Evolutionary conservation across 495 filamentous ascomycete genomes (phyloP).

Genomic region (Ramalina intermedia): DNA sequence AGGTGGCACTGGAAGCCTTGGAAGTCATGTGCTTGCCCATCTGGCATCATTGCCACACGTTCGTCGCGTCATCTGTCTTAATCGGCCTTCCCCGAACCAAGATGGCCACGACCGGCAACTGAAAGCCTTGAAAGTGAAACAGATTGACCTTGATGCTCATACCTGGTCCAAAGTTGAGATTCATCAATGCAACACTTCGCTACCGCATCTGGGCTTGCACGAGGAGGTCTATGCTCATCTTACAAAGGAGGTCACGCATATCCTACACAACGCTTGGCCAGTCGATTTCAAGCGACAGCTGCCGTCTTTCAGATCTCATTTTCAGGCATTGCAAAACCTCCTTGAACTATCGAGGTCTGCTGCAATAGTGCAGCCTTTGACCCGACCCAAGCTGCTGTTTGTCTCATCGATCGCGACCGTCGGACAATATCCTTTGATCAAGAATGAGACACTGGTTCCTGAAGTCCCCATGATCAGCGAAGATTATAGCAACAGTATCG

Average conservation of each 20-base stretch:
- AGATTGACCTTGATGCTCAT: constrained; percentile 3
- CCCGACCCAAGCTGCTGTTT: constrained; percentile 9
- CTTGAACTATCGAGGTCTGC: constrained; percentile 20
- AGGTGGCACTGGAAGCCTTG: constrained; percentile 23
- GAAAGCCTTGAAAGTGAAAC: constrained; percentile 4
- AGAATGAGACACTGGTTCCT: constrained; percentile 1
- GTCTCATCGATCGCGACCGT: constrained; percentile 17
- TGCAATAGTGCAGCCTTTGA: neutral
- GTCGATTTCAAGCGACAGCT: constrained; percentile 31
- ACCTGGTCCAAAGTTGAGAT: constrained; percentile 12
- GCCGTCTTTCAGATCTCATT: constrained; percentile 28
- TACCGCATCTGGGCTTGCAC: constrained; percentile 25
- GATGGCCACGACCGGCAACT: neutral
- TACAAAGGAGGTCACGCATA: constrained; percentile 26
- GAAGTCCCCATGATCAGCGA: constrained; percentile 3
- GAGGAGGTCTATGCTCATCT: constrained; percentile 21
- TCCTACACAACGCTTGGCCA: constrained; percentile 39
- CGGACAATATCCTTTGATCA: constrained; percentile 1
- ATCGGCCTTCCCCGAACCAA: constrained; percentile 1
- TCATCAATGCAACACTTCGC: constrained; percentile 24
- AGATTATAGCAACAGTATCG: constrained; percentile 3
- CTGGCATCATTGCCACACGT: constrained; percentile 7
- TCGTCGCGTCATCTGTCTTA: constrained; percentile 15
- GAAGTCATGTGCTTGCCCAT: constrained; percentile 14
- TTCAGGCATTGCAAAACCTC: constrained; percentile 26